Evolutionary conservation across 2,329 filamentous ascomycete genomes (phyloP), one percentile per base, ranked within the genome.

Genomic region (Pseudogymnoascus sp.): DNA sequence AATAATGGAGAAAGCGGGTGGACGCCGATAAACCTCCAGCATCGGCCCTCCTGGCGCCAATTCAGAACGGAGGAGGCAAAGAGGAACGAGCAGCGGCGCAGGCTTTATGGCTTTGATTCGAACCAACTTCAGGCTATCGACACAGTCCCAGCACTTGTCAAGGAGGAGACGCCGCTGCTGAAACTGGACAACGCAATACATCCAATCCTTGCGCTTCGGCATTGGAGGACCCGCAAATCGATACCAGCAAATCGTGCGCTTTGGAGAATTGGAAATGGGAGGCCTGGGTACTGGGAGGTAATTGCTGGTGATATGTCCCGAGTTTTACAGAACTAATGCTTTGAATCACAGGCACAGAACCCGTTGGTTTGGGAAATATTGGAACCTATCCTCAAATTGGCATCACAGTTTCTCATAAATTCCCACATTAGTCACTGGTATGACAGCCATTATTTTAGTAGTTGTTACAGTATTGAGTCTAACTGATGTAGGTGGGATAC

Each of bases 361-460:
- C 60, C 60, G 11, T 21, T 59, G 1, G 63, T 64, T 23, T 53
- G 61, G 61, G 14, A 25, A 28, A 50, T 64, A 25, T 21, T 60
- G n/a, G 33, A 59, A n/a, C 63, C 63, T n/a, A 61, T 64, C 3
- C 42, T 64, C 16, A 60, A 59, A 23, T 31, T 64, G 23, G 61
- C 38, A 10, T 60, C 60, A 5, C 28, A 56, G n/a, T 63, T 63
- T 25, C 33, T 63, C 42, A 35, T n/a, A 12, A 63, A 64, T 53
- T 25, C 47, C 10, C 61, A 63, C 8, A 64, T 61, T n/a, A 60
- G 44, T 12, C 33, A 37, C 42, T 42, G 61, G 63, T 16, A 60
- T 12, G 50, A 28, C 47, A 59, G 60, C 44, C 14, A 28, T 62
- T 7, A 8, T 62, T 12, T 64, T 16, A 10, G 47, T 33, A 11